These are phyloP conservation scores for Eimeria maxima DNA, from an alignment of 169 alveolate species.

Conservation along the genomic window DNA sequence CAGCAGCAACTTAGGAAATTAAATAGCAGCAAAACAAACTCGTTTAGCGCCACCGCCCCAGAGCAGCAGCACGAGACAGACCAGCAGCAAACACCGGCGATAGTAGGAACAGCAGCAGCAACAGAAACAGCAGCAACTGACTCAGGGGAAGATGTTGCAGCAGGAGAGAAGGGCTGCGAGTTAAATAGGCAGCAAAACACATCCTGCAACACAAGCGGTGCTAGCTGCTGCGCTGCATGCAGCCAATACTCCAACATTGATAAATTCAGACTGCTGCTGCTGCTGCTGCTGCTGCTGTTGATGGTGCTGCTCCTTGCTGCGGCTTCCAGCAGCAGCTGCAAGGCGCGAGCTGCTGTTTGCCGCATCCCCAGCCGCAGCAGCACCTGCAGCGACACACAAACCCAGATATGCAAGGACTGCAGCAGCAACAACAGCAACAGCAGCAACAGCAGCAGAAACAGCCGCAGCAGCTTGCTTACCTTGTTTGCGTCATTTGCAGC, in stretches of 20 bases:
- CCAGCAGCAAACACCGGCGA: neutral
- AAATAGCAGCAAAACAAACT: neutral
- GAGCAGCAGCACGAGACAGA: too few species aligned
- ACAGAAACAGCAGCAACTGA: neutral
- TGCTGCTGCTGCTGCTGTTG: slow-evolving; percentile 56
- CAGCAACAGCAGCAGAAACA: slow-evolving; percentile 33
- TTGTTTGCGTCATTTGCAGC: slow-evolving; percentile 47
- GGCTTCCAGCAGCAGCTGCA: slow-evolving; percentile 54
- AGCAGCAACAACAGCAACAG: slow-evolving; percentile 47
- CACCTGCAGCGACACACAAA: slow-evolving; percentile 26
- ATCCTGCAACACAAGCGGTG: slow-evolving; percentile 45
- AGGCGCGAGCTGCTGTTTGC: slow-evolving; percentile 8
- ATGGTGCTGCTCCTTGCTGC: slow-evolving; percentile 54
- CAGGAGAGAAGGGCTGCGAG: slow-evolving; percentile 37
- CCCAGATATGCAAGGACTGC: neutral
- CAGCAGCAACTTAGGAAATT: too few species aligned
- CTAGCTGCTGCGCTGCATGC: slow-evolving; percentile 65
- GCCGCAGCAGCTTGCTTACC: neutral
- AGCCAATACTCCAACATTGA: slow-evolving; percentile 40
- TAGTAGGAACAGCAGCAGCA: slow-evolving; percentile 35
- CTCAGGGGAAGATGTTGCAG: neutral
- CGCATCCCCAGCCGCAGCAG: slow-evolving; percentile 56
- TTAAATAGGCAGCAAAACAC: slow-evolving; percentile 48
- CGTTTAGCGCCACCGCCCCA: neutral
- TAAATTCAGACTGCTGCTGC: slow-evolving; percentile 20